Evolutionary conservation across 345 rosid species (phyloP).

Genomic region (Schrenkiella parvula): DNA sequence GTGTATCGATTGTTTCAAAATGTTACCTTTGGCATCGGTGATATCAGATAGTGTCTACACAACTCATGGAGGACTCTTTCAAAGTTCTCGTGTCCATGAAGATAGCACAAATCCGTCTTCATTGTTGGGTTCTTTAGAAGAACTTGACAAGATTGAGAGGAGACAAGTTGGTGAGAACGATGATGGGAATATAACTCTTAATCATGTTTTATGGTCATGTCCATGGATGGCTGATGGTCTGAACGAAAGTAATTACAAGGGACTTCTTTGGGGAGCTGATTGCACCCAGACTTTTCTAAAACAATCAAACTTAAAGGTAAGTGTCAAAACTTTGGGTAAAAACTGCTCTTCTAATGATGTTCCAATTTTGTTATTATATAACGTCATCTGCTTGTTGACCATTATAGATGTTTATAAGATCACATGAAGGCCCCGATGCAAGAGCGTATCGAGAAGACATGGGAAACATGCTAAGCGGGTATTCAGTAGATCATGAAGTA

Average conservation of each 20-base stretch:
- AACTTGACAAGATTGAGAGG: conserved; percentile 37
- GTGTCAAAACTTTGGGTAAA: background rate
- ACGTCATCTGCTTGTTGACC: background rate
- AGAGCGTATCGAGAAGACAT: conserved; percentile 38
- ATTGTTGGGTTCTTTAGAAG: conserved; percentile 40
- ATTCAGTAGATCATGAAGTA: conserved; percentile 41
- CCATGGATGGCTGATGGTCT: conserved; percentile 42
- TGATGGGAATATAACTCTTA: conserved; percentile 32
- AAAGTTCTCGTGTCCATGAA: conserved; percentile 22
- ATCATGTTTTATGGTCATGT: conserved; percentile 43
- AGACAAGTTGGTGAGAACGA: conserved; percentile 32
- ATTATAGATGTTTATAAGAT: conserved; percentile 41
- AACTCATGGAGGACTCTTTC: conserved; percentile 50
- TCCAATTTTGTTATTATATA: background rate
- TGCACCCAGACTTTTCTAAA: conserved; percentile 38
- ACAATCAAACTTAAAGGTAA: conserved; percentile 40
- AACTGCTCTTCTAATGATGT: background rate
- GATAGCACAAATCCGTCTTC: conserved; percentile 20
- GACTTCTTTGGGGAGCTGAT: conserved; percentile 49
- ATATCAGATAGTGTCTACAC: conserved; percentile 36
- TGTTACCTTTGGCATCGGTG: conserved; percentile 41
- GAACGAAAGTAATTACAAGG: conserved; percentile 32
- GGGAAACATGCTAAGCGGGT: conserved; percentile 39
- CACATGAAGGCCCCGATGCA: conserved; percentile 43
- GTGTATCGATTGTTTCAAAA: conserved; percentile 35